Base-by-base conservation (phyloP, 2,329 filamentous ascomycete species). In the Diplodia corticola region DNA sequence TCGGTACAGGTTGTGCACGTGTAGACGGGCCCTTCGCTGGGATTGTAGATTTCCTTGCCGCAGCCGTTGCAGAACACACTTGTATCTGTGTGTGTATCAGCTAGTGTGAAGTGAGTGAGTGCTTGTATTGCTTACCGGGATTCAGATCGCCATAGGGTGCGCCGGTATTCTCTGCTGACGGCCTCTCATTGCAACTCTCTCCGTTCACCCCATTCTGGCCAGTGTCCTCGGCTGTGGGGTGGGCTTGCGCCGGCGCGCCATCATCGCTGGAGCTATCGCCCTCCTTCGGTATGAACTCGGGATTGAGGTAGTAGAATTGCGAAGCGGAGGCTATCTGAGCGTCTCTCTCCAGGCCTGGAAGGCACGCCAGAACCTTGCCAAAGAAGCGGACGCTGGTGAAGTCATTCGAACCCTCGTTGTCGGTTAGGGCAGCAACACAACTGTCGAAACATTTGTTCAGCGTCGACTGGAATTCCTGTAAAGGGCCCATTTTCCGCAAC, bases 271-370 rank as follows among this genome's bases (percentile, higher is more conserved):
- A n/a, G 13, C 22, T n/a, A 20, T 44, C 55, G 17, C 24, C 28
- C 13, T 24, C 20, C 9, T 30, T 40, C 5, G 22, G 37, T 20
- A 28, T 46, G 37, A 46, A 59, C 1, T n/a, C 55, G 24, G 55
- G 63, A 53, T 71, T 68, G 6, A 70, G 33, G 4, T 60, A 37
- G 12, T 67, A 71, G 54, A 71, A 71, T 33, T 71, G 67, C 7
- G 64, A 44, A 2, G 70, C 68, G 3, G 69, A 30, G 6, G 70
- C 60, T 13, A 71, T 71, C 4, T 63, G 55, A 5, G 70, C 70
- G 59, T 71, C 70, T 5, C 57, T 53, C 53, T 71, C 68, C 3
- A 71, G 61, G 3, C 70, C 70, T 5, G 65, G 63, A 49, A 71
- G 46, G 5, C 67, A 69, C 15, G 55, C 57, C 20, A 72, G 40